A percentile compares a stretch with the other conserved stretches of the same genome.
Evolutionary conservation across 768 basidiomycete species (phyloP).

Genomic region (Suillus discolor): DNA sequence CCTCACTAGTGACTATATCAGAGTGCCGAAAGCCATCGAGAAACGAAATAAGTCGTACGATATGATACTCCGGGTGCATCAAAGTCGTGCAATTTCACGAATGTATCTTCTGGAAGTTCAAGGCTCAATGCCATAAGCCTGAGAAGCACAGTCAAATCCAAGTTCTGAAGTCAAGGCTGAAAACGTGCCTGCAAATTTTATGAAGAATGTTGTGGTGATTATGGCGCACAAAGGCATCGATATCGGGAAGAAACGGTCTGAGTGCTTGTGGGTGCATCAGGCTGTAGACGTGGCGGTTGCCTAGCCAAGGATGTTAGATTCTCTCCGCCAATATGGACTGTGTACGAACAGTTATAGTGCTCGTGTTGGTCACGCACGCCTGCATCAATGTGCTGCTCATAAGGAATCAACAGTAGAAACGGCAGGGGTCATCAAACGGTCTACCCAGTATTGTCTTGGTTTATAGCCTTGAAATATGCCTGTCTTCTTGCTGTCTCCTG

Average conservation of each 20-base stretch:
- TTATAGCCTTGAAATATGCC: conserved; percentile 60
- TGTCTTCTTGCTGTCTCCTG: conserved; percentile 42
- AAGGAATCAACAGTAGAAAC: neutral
- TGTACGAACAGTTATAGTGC: conserved; percentile 54
- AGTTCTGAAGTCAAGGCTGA: neutral
- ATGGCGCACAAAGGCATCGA: conserved; percentile 49
- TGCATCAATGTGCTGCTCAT: conserved; percentile 55
- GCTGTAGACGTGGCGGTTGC: conserved; percentile 50
- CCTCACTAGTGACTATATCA: conserved; percentile 40
- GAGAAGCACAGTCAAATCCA: neutral
- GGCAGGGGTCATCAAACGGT: neutral
- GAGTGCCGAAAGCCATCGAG: neutral
- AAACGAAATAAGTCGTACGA: conserved; percentile 28
- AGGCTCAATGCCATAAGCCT: conserved; percentile 55
- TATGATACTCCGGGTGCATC: conserved; percentile 45
- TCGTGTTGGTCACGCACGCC: conserved; percentile 68
- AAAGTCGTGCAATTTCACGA: conserved; percentile 50
- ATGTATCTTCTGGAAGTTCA: conserved; percentile 54
- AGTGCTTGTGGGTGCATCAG: conserved; percentile 51
- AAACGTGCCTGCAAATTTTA: conserved; percentile 44
- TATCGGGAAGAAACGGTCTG: conserved; percentile 54
- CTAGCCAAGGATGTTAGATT: conserved; percentile 30
- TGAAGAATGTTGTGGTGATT: conserved; percentile 56
- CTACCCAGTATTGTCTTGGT: conserved; percentile 50
- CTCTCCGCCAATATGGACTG: neutral